Percentiles rank a stretch among this genome's conserved stretches.
Evolutionary conservation across 2,329 filamentous ascomycete genomes (phyloP).

Genomic region (Rutstroemia sydowiana): DNA sequence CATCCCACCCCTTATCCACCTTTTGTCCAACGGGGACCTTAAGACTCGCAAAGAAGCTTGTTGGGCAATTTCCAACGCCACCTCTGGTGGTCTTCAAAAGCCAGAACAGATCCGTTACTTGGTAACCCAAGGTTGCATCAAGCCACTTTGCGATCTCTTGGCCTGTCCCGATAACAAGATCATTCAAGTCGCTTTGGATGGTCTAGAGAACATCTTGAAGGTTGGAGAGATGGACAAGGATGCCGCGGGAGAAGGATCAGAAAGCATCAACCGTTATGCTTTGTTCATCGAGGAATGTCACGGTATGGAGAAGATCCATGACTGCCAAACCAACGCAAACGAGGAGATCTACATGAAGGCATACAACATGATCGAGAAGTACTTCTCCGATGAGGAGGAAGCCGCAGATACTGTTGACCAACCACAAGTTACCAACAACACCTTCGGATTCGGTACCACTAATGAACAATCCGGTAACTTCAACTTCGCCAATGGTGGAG

Average conservation of each 20-base stretch:
- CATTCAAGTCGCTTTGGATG: constrained; percentile 95
- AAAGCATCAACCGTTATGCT: constrained; percentile 90
- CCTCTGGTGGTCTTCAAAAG: constrained; percentile 94
- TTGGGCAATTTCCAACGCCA: constrained; percentile 99
- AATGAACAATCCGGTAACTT: constrained; percentile 75
- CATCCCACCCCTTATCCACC: constrained; percentile 90
- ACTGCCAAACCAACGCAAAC: constrained; percentile 99
- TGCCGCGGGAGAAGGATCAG: constrained; percentile 63
- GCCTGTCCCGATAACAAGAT: constrained; percentile 99
- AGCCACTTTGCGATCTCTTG: constrained; percentile 90
- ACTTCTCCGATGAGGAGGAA: constrained; percentile 98
- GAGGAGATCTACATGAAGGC: constrained; percentile 99
- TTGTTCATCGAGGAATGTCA: constrained; percentile 98
- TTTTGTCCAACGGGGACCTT: constrained; percentile 92
- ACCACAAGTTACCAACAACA: constrained; percentile 53
- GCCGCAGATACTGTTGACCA: constrained; percentile 69
- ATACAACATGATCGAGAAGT: constrained; percentile 99
- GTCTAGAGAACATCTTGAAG: constrained; percentile 98
- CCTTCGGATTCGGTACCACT: constrained; percentile 72
- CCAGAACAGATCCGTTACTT: constrained; percentile 97
- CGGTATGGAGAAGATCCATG: constrained; percentile 99
- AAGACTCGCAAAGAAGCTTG: constrained; percentile 99
- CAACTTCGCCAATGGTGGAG: constrained; percentile 78
- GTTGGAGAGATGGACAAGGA: constrained; percentile 98
- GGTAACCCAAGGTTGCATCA: constrained; percentile 90